phyloP scores from a whole-genome alignment of 225 moss, liverwort and hornwort species.

The Ulota crispa region DNA sequence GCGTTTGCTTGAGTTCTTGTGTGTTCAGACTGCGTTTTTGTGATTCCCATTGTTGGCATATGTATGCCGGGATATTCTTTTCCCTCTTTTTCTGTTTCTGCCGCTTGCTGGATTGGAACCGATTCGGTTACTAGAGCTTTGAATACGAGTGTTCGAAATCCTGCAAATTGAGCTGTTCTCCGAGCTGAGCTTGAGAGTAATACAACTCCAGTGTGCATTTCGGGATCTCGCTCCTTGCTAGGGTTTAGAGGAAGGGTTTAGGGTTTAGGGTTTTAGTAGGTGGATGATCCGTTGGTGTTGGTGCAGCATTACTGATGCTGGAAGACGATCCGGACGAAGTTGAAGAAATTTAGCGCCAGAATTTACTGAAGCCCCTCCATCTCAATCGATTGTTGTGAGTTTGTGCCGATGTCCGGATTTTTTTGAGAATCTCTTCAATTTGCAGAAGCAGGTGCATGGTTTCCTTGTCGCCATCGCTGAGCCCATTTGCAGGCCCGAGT shows the following conservation, averaged over 20 bases:
- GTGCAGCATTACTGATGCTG: conserved; percentile 14
- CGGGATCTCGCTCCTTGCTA: neutral
- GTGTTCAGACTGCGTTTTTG: neutral
- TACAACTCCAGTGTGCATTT: neutral
- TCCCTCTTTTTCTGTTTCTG: neutral
- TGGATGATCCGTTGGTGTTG: neutral
- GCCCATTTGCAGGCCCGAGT: conserved; percentile 98
- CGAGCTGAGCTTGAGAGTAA: neutral
- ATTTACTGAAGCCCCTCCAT: conserved; percentile 88
- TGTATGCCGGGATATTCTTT: neutral
- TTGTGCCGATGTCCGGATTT: conserved; percentile 95
- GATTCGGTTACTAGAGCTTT: neutral
- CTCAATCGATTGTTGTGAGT: conserved; percentile 87
- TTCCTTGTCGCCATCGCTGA: conserved; percentile 98
- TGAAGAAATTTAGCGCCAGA: conserved; percentile 66
- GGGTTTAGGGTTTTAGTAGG: neutral
- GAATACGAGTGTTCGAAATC: neutral
- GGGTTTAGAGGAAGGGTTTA: neutral
- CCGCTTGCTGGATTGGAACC: neutral
- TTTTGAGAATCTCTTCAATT: conserved; percentile 78
- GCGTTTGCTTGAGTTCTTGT: neutral
- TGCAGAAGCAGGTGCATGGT: conserved; percentile 96
- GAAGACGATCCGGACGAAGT: conserved; percentile 40
- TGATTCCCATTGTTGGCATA: neutral
- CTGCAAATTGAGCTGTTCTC: neutral